These are phyloP conservation scores for Mycena chlorophos DNA, from an alignment of 768 basidiomycete genomes.

Conservation along the genomic window DNA sequence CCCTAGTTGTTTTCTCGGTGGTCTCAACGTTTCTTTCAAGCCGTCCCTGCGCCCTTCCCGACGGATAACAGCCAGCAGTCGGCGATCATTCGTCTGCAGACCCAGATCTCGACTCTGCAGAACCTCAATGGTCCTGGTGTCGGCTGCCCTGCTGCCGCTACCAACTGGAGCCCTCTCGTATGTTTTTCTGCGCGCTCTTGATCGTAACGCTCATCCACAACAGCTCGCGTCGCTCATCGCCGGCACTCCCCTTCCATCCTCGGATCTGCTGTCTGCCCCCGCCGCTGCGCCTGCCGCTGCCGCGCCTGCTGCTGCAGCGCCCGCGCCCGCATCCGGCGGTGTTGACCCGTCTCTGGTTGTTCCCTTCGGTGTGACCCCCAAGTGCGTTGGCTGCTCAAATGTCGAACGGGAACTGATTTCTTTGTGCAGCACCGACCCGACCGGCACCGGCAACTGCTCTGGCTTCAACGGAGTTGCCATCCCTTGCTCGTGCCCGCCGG, in stretches of 20 bases:
- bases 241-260: conserved; percentile 14
- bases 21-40: not conserved
- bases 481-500: conserved; percentile 38
- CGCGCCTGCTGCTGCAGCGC: conserved; percentile 20
- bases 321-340: conserved; percentile 34
- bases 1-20: not conserved
- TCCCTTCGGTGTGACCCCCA: conserved; percentile 50
- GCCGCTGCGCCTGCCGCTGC: conserved; percentile 26
- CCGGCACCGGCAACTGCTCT: conserved; percentile 35
- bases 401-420: not conserved
- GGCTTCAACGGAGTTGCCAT: conserved; percentile 33
- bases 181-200: conserved; percentile 31
- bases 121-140: conserved; percentile 67
- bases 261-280: conserved; percentile 26
- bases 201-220: conserved; percentile 40
- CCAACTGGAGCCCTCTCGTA: conserved; percentile 39
- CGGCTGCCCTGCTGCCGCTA: conserved; percentile 67
- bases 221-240: conserved; percentile 27
- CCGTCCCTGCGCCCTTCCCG: conserved; percentile 60
- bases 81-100: conserved; percentile 56
- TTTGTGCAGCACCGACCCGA: conserved; percentile 11
- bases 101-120: conserved; percentile 68
- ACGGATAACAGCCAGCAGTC: conserved; percentile 54
- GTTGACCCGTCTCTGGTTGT: conserved; percentile 59
- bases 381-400: not conserved